These are phyloP conservation scores for Cubamyces sp. DNA, from an alignment of 768 basidiomycete genomes.

Conservation along the genomic window DNA sequence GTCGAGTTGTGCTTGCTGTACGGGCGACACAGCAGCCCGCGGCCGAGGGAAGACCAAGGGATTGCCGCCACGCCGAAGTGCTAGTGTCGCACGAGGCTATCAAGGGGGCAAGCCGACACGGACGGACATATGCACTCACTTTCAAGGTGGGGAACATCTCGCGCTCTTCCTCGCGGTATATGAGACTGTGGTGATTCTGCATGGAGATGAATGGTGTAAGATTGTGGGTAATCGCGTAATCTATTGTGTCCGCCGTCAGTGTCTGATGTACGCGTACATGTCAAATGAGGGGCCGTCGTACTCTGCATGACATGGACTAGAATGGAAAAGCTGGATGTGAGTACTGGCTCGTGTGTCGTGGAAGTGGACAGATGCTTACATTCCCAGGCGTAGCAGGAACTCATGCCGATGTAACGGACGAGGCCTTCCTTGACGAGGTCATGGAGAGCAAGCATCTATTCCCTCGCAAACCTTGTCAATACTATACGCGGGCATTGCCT, in stretches of 20 bases:
- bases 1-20: constrained; percentile 27
- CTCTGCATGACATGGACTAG: constrained; percentile 37
- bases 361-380: constrained; percentile 24
- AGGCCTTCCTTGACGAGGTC: constrained; percentile 47
- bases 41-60: constrained; percentile 44
- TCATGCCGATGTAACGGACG: constrained; percentile 43
- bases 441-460: constrained; percentile 45
- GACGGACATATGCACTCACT: constrained; percentile 17
- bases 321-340: background rate
- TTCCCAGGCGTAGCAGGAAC: constrained; percentile 39
- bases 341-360: background rate
- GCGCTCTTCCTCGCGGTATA: constrained; percentile 65
- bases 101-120: background rate
- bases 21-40: constrained; percentile 39
- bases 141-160: constrained; percentile 56
- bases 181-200: constrained; percentile 60
- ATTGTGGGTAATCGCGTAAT: constrained; percentile 45
- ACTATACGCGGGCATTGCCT: background rate
- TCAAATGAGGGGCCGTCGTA: background rate
- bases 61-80: constrained; percentile 41
- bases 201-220: constrained; percentile 62
- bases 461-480: background rate
- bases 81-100: no score
- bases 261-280: background rate
- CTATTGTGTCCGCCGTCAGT: constrained; percentile 23